Conservation (phyloP, 768 basidiomycete genomes). For the Hypsizygus marmoreus region DNA sequence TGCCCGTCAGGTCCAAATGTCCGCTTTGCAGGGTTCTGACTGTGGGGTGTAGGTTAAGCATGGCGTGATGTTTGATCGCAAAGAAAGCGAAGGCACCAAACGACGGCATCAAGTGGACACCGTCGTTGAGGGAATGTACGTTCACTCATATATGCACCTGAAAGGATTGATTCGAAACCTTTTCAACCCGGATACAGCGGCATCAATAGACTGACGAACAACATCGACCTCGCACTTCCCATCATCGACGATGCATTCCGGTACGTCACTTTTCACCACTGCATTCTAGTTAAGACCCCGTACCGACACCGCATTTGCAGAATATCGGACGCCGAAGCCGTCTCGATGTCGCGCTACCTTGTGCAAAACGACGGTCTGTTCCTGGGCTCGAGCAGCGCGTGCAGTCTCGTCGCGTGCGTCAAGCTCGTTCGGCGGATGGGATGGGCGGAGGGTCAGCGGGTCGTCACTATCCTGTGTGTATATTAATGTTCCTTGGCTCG, state of each 20-base stretch:
- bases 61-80: slow-evolving; percentile 94
- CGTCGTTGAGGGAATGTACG: slow-evolving; percentile 88
- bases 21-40: neutral
- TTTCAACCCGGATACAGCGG: slow-evolving; percentile 51
- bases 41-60: slow-evolving; percentile 62
- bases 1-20: neutral
- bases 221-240: slow-evolving; percentile 82
- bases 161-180: slow-evolving; percentile 1
- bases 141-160: slow-evolving; percentile 5
- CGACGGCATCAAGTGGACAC: slow-evolving; percentile 95
- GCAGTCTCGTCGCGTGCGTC: slow-evolving; percentile 92
- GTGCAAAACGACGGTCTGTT: slow-evolving; percentile 91
- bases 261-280: slow-evolving; percentile 39
- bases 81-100: slow-evolving; percentile 92
- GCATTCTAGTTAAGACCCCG: too few species aligned
- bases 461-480: slow-evolving; percentile 92
- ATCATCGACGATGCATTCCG: slow-evolving; percentile 90
- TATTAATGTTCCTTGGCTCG: neutral
- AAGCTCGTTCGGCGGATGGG: slow-evolving; percentile 72
- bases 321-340: slow-evolving; percentile 90
- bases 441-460: slow-evolving; percentile 65
- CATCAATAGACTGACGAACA: slow-evolving; percentile 90
- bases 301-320: slow-evolving; percentile 49
- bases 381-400: slow-evolving; percentile 94
- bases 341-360: slow-evolving; percentile 93